A percentile compares a stretch with the other conserved stretches of the same genome.
Evolutionary conservation across 345 rosid species (phyloP).

Genomic region (Triadica sebifera): DNA sequence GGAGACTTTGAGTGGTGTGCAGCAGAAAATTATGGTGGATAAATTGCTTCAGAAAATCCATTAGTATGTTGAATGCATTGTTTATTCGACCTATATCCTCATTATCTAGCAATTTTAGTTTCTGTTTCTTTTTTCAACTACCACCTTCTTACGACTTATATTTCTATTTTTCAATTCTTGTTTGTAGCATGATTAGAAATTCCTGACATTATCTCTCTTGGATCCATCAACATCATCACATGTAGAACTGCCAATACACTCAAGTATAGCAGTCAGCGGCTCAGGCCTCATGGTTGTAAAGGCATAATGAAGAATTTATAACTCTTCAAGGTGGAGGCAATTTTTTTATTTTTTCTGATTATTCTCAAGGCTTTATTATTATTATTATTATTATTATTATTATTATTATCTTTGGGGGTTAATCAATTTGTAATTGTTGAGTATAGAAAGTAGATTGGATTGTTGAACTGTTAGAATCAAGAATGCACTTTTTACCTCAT

Average conservation of each 20-base stretch:
- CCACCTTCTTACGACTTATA: neutral
- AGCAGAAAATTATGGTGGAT: constrained; percentile 75
- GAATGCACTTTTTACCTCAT: too few relatives aligned
- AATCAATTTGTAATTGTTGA: neutral
- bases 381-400: too few relatives aligned
- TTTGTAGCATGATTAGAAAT: constrained; percentile 4
- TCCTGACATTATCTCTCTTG: neutral
- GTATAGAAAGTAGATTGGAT: too few relatives aligned
- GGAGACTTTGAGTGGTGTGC: constrained; percentile 55
- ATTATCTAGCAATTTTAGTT: neutral
- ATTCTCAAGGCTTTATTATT: too few relatives aligned
- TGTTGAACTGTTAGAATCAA: too few relatives aligned
- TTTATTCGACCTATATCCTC: neutral
- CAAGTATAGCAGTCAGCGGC: neutral
- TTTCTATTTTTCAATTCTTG: neutral
- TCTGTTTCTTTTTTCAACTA: neutral
- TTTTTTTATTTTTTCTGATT: too few relatives aligned
- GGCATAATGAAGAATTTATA: neutral
- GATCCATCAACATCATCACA: neutral
- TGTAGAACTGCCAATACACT: neutral
- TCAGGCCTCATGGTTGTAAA: neutral
- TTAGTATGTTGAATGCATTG: neutral
- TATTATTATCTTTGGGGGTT: neutral
- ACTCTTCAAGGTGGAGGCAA: neutral
- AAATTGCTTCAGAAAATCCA: constrained; percentile 61